Evolutionary conservation across 495 filamentous ascomycete genomes (phyloP).

Genomic region (Podospora appendiculata): DNA sequence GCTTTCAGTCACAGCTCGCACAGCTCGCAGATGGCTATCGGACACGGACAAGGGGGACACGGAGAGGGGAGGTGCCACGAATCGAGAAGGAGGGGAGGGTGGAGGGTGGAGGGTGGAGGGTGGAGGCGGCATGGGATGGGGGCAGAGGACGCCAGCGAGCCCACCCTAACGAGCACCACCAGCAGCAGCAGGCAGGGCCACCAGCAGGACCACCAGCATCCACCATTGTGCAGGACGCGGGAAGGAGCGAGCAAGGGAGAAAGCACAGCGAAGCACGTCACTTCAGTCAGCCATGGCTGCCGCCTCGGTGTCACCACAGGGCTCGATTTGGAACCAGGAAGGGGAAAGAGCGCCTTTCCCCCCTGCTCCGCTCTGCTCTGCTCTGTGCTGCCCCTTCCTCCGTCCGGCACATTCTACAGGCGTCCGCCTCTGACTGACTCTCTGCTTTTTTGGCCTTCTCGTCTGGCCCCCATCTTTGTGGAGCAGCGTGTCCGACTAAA

Average conservation of each 20-base stretch:
- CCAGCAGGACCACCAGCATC: not conserved
- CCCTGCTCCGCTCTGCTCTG: no score
- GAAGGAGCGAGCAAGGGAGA: not conserved
- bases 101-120: constrained; percentile 4
- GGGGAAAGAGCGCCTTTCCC: no score
- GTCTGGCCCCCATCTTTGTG: no score
- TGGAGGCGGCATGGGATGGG: not conserved
- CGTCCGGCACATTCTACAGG: no score
- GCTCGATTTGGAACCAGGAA: no score
- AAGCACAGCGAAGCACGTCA: constrained; percentile 15
- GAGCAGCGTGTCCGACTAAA: no score
- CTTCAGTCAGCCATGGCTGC: not conserved
- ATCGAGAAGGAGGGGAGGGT: constrained; percentile 8
- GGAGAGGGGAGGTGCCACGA: constrained; percentile 7
- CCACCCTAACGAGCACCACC: not conserved
- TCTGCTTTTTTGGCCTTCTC: no score
- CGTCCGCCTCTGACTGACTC: no score
- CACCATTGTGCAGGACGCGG: not conserved
- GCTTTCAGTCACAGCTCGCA: not conserved
- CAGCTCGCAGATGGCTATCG: constrained; percentile 20
- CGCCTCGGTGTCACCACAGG: no score
- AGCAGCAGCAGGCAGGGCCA: constrained; percentile 3
- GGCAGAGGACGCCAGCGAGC: constrained; percentile 2
- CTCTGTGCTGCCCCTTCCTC: no score
- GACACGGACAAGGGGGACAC: not conserved